These are phyloP conservation scores for Cardamine resedifolia DNA, from an alignment of 345 rosid species.

Conservation along the genomic window DNA sequence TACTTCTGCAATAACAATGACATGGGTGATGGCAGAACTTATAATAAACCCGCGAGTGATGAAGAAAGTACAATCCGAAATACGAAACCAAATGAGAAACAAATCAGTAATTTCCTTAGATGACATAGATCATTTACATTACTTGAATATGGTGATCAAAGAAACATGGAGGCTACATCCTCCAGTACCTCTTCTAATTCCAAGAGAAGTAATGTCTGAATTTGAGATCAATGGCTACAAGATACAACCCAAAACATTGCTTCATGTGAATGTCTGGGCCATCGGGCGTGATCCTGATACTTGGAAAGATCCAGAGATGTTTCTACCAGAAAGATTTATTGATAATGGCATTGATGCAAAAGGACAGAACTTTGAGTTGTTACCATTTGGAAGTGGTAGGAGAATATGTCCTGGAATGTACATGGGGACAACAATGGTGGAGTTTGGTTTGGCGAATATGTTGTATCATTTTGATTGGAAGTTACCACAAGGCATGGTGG, in stretches of 20 bases:
- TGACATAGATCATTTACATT: constrained; percentile 30
- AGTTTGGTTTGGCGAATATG: constrained; percentile 44
- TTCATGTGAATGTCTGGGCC: constrained; percentile 51
- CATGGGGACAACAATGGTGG: constrained; percentile 38
- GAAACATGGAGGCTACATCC: constrained; percentile 57
- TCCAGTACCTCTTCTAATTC: constrained; percentile 42
- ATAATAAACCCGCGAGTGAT: constrained; percentile 39
- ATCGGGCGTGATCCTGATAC: constrained; percentile 47
- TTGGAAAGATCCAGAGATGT: constrained; percentile 27
- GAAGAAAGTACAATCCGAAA: constrained; percentile 44
- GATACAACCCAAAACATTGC: constrained; percentile 34
- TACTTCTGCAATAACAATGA: constrained; percentile 18
- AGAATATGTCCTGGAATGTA: constrained; percentile 29
- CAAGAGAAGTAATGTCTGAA: constrained; percentile 46
- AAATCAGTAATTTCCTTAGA: constrained; percentile 21
- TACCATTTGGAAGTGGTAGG: constrained; percentile 20
- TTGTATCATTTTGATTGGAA: constrained; percentile 46
- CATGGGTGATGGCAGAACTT: constrained; percentile 49
- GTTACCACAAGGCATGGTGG: constrained; percentile 37
- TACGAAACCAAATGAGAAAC: constrained; percentile 32
- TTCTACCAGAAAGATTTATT: constrained; percentile 22
- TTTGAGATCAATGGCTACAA: constrained; percentile 40
- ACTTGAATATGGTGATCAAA: constrained; percentile 47
- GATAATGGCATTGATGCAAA: constrained; percentile 39
- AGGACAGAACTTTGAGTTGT: constrained; percentile 26